Base-by-base conservation (phyloP, 1,284 basidiomycete genomes). In the Rhodotorula sp. region DNA sequence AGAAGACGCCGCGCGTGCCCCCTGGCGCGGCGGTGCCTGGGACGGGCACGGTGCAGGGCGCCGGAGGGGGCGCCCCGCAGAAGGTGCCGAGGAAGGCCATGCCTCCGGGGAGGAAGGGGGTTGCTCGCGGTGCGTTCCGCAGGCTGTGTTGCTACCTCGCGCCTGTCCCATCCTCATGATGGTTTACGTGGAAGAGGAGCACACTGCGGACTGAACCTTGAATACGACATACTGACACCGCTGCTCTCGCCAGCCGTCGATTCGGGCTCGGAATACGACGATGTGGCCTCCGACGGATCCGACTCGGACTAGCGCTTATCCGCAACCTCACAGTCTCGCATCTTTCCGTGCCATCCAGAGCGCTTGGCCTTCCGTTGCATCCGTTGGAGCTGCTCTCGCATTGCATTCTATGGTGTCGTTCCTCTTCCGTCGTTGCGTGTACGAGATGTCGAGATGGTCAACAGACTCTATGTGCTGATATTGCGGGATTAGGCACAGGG, bases 251-350 rank as follows among this genome's bases (percentile, higher is more conserved):
- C 57, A 60, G 64, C 46, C 5, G 34, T 53, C 51, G 64, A 66
- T n/a, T 62, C 61, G 19, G 72, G 63, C 25, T 71, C 70, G 3
- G 68, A 61, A 3, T 61, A 46, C 5, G 72, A 68, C 50, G 72
- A 70, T 36, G 69, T 57, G 37, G 65, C 58, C 10, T 73, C 71
- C n/a, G 69, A 56, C 19, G 73, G 58, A 2, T 74, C 73, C 21
- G 73, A 61, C 3, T 74, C 73, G 36, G 69, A 74, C 36, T 74
- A 36, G 63, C 27, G 7, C 48, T 13, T n/a, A n/a, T n/a, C 4
- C 27, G 27, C 48, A 12, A 1, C n/a, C n/a, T 17, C n/a, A 1
- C n/a, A 15, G n/a, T 51, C 12, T 37, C n/a, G 41, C 36, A 22
- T 51, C 12, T 27, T n/a, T 9, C 22, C 39, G 15, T 39, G 15